A percentile compares a stretch with the other conserved stretches of the same genome.
Evolutionary conservation across 345 rosid genomes (phyloP).

Genomic region (Citrus hindsii): DNA sequence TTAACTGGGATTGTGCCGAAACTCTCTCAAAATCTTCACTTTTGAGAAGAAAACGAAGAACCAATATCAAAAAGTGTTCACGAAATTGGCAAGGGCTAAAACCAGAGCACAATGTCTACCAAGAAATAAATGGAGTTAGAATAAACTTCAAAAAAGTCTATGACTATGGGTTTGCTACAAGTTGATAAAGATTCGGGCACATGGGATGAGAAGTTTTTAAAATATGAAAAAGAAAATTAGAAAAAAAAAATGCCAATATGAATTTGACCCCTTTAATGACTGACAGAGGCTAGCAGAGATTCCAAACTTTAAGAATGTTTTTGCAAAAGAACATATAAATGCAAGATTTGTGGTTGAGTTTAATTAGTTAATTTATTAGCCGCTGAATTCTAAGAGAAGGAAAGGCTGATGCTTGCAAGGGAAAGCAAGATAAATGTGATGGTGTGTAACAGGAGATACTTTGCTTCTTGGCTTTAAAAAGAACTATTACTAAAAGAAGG

Average conservation of each 20-base stretch:
- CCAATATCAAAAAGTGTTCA: not conserved
- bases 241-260: slow-evolving; percentile 11
- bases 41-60: not conserved
- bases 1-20: not conserved
- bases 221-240: not conserved
- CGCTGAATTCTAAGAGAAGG: slow-evolving; percentile 38
- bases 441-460: slow-evolving; percentile 43
- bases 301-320: slow-evolving; percentile 42
- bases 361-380: slow-evolving; percentile 1
- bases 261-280: slow-evolving; percentile 24
- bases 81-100: too few species aligned
- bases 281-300: slow-evolving; percentile 27
- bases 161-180: not conserved
- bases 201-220: not conserved
- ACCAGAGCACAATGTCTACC: not conserved
- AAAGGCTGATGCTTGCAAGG: slow-evolving; percentile 46
- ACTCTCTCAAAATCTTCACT: not conserved
- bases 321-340: slow-evolving; percentile 15
- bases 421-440: slow-evolving; percentile 40
- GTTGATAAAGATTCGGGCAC: not conserved
- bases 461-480: slow-evolving; percentile 44
- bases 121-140: not conserved
- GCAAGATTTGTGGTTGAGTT: not conserved
- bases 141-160: not conserved
- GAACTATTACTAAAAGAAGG: slow-evolving; percentile 24